Evolutionary conservation across 768 basidiomycete genomes (phyloP).

Genomic region (Rubroboletus satanas): DNA sequence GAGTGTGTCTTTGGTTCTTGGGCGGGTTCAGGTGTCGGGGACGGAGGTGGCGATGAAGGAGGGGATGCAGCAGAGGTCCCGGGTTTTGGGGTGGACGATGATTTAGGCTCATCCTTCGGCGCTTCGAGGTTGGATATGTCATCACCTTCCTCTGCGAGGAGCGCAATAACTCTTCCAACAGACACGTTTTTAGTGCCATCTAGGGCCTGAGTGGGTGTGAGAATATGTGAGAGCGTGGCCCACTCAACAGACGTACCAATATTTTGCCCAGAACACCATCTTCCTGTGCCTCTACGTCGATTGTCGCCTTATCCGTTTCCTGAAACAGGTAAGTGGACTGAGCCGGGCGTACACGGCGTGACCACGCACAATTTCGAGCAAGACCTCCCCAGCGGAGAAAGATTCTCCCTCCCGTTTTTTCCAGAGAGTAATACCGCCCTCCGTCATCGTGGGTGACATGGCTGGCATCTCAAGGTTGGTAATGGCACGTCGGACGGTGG

Average conservation of each 20-base stretch:
- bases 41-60: conserved; percentile 15
- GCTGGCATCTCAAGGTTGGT: conserved; percentile 89
- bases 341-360: neutral
- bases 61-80: conserved; percentile 19
- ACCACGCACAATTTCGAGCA: conserved; percentile 79
- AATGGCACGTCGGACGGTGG: conserved; percentile 51
- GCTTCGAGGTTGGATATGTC: conserved; percentile 81
- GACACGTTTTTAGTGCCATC: conserved; percentile 83
- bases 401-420: conserved; percentile 83
- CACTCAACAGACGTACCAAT: conserved; percentile 50
- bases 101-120: conserved; percentile 41
- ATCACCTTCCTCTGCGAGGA: conserved; percentile 95
- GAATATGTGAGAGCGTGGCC: neutral
- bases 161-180: conserved; percentile 85
- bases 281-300: conserved; percentile 98
- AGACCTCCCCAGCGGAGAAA: conserved; percentile 77
- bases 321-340: conserved; percentile 30
- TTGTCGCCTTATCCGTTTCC: conserved; percentile 95
- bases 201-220: conserved; percentile 41
- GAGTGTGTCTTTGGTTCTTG: conserved; percentile 33
- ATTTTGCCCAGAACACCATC: conserved; percentile 95
- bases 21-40: conserved; percentile 22
- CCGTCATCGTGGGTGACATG: conserved; percentile 97
- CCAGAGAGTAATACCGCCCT: conserved; percentile 89
- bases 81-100: conserved; percentile 15